These are phyloP conservation scores for Phlebiopsis gigantea DNA, from an alignment of 768 basidiomycete species.

Conservation along the genomic window DNA sequence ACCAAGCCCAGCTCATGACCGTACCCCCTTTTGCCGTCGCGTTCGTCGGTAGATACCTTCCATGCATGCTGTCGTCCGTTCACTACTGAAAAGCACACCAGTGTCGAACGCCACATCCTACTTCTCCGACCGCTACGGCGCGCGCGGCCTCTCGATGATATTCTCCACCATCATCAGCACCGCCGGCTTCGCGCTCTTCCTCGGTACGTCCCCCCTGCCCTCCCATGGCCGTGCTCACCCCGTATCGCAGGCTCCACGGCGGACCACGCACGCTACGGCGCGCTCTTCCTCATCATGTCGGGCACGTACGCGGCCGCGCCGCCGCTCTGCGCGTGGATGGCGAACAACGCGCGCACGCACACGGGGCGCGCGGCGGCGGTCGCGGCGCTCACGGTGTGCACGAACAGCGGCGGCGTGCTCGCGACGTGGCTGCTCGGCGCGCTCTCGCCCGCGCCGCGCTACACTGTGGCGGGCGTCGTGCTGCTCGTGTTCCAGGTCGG, in stretches of 20 bases:
- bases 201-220: slow-evolving; percentile 32
- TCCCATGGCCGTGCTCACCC: not conserved
- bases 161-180: slow-evolving; percentile 37
- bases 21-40: slow-evolving; percentile 29
- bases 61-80: not conserved
- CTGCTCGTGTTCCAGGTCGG: slow-evolving; percentile 32
- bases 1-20: slow-evolving; percentile 27
- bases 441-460: slow-evolving; percentile 44
- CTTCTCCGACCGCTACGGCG: slow-evolving; percentile 48
- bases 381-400: slow-evolving; percentile 52
- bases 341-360: slow-evolving; percentile 48
- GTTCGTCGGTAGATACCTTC: slow-evolving; percentile 18
- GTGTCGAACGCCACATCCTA: slow-evolving; percentile 37
- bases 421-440: slow-evolving; percentile 54
- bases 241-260: not conserved
- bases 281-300: slow-evolving; percentile 49
- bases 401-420: slow-evolving; percentile 56
- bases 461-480: slow-evolving; percentile 40
- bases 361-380: slow-evolving; percentile 52
- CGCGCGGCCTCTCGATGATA: slow-evolving; percentile 43
- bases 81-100: no score
- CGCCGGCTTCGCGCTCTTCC: slow-evolving; percentile 53
- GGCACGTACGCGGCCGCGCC: slow-evolving; percentile 50
- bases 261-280: slow-evolving; percentile 38
- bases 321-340: slow-evolving; percentile 50